Evolutionary conservation across 225 moss, liverwort and hornwort genomes (phyloP), one percentile per base, ranked within the genome.

Genomic region (Polytrichum formosum): DNA sequence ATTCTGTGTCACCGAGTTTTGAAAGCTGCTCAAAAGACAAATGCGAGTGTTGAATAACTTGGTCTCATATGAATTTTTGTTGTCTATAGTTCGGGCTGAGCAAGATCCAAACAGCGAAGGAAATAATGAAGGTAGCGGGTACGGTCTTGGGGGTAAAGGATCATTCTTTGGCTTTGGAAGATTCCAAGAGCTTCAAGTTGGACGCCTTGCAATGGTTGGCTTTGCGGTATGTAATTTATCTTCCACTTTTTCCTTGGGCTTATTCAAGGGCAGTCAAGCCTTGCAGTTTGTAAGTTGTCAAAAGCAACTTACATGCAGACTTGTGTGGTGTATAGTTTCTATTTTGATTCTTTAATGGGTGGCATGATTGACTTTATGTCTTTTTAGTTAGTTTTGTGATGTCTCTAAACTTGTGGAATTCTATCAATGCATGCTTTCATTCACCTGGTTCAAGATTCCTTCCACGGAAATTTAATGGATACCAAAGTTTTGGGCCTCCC

Each of bases 161-260:
- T 68, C 89, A 26, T 89, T 82, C 37, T 89, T 89, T 66, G 89
- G 89, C 22, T 89, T 89, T 67, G 89, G 89, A 26, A 73, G 85
- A 19, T 81, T 72, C 21, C 89, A 89, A 76, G 89, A 89, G 79
- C 89, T 83, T 68, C 83, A 89, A 83, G 89, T 89, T 67, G 89
- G 89, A 55, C 86, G 89, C 1, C 83, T 89, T 71, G 89, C 89
- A 5, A 89, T 89, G 89, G 25, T 89, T 65, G 89, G 89, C 6
- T 89, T 83, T 77, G 79, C 81, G 76, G 89, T 89, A 77, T 59
- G 46, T 37, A 55, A 31, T 10, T 23, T 55, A 6, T 62, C 54
- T 54, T 26, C 25, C 58, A 20, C n/a, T 21, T 13, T 16, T 46
- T 16, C 46, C 46, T 46, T 46, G 46, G 37, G 10, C 13, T 46